phyloP scores from a whole-genome alignment of 768 basidiomycete species.

The Auriscalpium orientale region DNA sequence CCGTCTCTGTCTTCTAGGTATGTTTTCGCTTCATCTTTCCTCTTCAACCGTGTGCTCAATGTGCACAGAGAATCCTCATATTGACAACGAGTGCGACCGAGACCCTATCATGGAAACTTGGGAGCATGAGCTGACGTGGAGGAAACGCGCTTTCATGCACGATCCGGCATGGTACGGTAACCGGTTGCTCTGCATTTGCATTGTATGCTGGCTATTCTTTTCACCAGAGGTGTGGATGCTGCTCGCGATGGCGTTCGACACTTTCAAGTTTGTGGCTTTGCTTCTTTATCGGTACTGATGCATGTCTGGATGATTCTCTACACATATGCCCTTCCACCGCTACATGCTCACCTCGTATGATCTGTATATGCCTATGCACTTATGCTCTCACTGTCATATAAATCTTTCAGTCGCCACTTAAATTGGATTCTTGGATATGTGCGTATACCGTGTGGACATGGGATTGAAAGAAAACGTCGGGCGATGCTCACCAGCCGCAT shows the following conservation, averaged over 20 bases:
- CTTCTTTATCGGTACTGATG: neutral
- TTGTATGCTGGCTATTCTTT: conserved; percentile 5
- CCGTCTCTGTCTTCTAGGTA: conserved; percentile 1
- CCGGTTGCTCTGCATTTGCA: conserved; percentile 5
- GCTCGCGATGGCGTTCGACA: neutral
- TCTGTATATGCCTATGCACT: neutral
- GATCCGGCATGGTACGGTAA: conserved; percentile 8
- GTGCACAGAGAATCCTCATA: neutral
- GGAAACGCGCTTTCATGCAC: conserved; percentile 3
- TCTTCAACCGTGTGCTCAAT: neutral
- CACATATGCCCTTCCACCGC: neutral
- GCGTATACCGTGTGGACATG: too few relatives aligned
- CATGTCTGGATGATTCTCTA: neutral
- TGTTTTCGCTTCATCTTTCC: neutral
- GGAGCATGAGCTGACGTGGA: conserved; percentile 5
- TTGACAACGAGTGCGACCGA: conserved; percentile 2
- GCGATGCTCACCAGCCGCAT: too few relatives aligned
- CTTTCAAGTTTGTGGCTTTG: neutral
- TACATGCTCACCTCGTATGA: neutral
- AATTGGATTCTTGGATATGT: too few relatives aligned
- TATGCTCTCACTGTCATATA: neutral
- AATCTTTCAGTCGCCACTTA: too few relatives aligned
- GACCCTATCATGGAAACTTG: conserved; percentile 7
- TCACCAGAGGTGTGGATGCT: neutral
- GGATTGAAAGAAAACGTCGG: too few relatives aligned